Conservation (phyloP, 164 flowering plant species). For the Macadamia integrifolia region DNA sequence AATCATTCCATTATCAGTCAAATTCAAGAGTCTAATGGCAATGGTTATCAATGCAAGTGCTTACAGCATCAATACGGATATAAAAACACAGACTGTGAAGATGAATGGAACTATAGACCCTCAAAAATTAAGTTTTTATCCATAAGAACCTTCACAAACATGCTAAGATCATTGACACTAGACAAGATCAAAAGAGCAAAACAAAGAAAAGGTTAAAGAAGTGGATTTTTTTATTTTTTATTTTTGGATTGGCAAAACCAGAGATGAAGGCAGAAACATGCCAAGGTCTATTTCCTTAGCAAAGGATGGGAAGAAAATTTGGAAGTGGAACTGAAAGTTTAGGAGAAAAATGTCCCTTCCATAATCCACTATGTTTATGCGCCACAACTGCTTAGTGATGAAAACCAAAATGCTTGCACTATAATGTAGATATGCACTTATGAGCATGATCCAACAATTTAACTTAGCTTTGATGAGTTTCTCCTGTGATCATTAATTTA, state of each 20-base stretch:
- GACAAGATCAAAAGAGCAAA: slow-evolving; percentile 21
- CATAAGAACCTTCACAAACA: slow-evolving; percentile 49
- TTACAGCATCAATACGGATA: slow-evolving; percentile 45
- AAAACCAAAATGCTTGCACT: slow-evolving; percentile 77
- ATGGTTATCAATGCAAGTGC: slow-evolving; percentile 32
- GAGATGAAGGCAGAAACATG: no score
- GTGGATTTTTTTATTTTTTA: not conserved
- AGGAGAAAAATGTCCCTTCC: slow-evolving; percentile 37
- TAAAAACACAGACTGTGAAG: slow-evolving; percentile 47
- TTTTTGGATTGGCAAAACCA: no score
- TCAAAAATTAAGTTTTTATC: slow-evolving; percentile 35
- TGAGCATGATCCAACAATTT: no score
- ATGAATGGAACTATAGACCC: slow-evolving; percentile 56
- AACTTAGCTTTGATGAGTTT: no score
- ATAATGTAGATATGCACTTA: slow-evolving; percentile 25
- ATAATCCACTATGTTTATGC: slow-evolving; percentile 65
- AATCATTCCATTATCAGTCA: not conserved
- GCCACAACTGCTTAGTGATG: slow-evolving; percentile 74
- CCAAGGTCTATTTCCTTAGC: no score
- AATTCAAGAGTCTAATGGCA: not conserved
- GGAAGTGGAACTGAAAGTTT: slow-evolving; percentile 26
- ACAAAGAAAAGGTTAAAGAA: slow-evolving; percentile 14
- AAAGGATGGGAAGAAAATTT: slow-evolving; percentile 14
- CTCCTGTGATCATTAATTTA: no score
- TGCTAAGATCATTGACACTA: slow-evolving; percentile 44